Base-by-base conservation (phyloP, 2,329 filamentous ascomycete species). In the Cytospora piceae region DNA sequence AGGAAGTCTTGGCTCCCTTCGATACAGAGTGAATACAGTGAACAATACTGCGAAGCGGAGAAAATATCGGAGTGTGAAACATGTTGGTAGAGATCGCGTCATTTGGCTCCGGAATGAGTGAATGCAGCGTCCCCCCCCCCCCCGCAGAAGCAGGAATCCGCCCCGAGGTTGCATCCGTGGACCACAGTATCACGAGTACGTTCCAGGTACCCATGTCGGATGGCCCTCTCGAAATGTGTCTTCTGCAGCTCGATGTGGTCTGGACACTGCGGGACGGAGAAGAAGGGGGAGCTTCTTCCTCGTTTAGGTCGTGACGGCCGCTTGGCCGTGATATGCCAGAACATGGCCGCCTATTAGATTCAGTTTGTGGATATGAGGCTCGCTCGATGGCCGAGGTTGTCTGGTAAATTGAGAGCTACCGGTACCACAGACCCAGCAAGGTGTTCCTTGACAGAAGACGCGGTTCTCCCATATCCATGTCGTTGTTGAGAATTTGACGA, bases 31-130 rank as follows among this genome's bases (percentile, higher is more conserved):
- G 46, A 20, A 32, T 37, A 49, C n/a, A 31, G 5, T 42, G 1
- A 17, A 42, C 39, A 5, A 22, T 49, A 24, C 46, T 24, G 46
- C 46, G 9, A 9, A 42, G 66, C 71, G 71, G 71, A 72, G 69
- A 69, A 72, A 72, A 70, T 72, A 12, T 70, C 71, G 71, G 71
- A 69, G 67, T 63, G 61, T 61, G 11, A 34, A 20, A 3, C 55
- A 37, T 37, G 22, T 32, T 57, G 61, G 27, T 39, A 39, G 31
- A 14, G 53, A 61, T 66, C 60, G 60, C 67, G 61, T 69, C 61
- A 70, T 60, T 61, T 64, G 37, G 51, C 24, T 20, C 66, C 56
- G 52, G 58, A 63, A 64, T 71, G 67, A 68, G 60, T 51, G 54
- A 60, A 62, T 62, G 49, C 67, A 65, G 70, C 63, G 55, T 52